phyloP scores from a whole-genome alignment of 2,329 filamentous ascomycete genomes.

The Neonectria ditissima region DNA sequence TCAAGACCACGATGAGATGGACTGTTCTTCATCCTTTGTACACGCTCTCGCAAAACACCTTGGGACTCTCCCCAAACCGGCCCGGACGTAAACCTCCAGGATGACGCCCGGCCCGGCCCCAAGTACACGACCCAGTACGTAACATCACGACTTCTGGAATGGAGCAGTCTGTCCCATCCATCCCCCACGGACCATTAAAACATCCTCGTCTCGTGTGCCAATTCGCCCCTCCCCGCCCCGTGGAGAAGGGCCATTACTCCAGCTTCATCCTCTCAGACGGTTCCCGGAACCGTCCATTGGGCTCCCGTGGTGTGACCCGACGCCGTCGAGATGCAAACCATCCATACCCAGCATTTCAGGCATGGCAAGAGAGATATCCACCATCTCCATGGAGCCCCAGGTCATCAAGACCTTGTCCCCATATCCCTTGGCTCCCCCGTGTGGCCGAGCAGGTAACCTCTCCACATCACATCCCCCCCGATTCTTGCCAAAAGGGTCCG shows the following conservation, averaged over 20 bases:
- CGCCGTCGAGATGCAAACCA: neutral
- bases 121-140: slow-evolving; percentile 36
- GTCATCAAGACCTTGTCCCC: slow-evolving; percentile 4
- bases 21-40: neutral
- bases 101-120: slow-evolving; percentile 32
- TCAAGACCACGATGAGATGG: neutral
- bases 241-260: slow-evolving; percentile 29
- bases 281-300: slow-evolving; percentile 4
- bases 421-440: slow-evolving; percentile 19
- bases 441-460: slow-evolving; percentile 4
- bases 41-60: neutral
- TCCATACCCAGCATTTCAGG: slow-evolving; percentile 1
- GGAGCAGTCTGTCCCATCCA: slow-evolving; percentile 27
- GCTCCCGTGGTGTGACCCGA: slow-evolving; percentile 13
- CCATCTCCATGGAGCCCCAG: slow-evolving; percentile 18
- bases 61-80: slow-evolving; percentile 22
- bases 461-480: slow-evolving; percentile 1
- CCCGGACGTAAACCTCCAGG: slow-evolving; percentile 33
- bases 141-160: slow-evolving; percentile 40
- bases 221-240: slow-evolving; percentile 23
- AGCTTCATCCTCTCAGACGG: neutral
- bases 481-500: slow-evolving; percentile 14
- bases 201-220: slow-evolving; percentile 23
- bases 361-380: neutral
- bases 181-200: slow-evolving; percentile 31